Base-by-base conservation (phyloP, 2,329 filamentous ascomycete species). In the Gyromitra esculenta region DNA sequence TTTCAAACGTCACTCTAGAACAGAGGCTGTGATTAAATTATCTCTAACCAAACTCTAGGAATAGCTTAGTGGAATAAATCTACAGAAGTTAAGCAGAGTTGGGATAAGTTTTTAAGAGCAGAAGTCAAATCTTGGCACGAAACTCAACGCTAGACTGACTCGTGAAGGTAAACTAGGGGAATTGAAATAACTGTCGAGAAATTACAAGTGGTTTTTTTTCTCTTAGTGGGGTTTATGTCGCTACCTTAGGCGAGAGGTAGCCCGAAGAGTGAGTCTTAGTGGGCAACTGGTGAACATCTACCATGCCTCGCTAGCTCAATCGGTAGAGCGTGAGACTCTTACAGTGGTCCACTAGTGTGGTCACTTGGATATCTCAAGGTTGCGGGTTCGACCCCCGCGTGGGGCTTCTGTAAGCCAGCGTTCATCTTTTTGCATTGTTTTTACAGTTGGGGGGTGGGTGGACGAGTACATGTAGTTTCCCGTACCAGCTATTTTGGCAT, bases 291-390 rank as follows among this genome's bases (percentile, higher is more conserved):
- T 54, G 21, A 54, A 13, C 8, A 13, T 54, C 25, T 1, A 2
- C n/a, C 21, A 54, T 65, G 77, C 74, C 77, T 78, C 75, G 77
- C 77, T 89, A 89, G 87, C 87, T 89, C 88, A 89, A 89, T 89
- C 87, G 87, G 87, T 90, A 91, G 89, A 91, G 88, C 88, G 89
- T 90, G 86, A 89, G 89, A 90, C 89, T 90, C 89, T 86, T 86
- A 86, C 18, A 11, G 37, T 67, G 37, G 65, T 18, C 15, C 5
- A 52, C 39, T 15, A 50, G 54, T 37, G 21, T 25, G 43, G 7
- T 13, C 18, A 39, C 41, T 37, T 39, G 66, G 66, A 52, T 15
- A 83, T 84, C 83, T 84, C 81, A 84, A 84, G 83, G 83, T 82
- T 84, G 82, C 82, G 83, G 83, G 83, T 83, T 83, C 83, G 85